These are phyloP conservation scores for Raphanus hybrid DNA, from an alignment of 441 rosid species.

Conservation along the genomic window DNA sequence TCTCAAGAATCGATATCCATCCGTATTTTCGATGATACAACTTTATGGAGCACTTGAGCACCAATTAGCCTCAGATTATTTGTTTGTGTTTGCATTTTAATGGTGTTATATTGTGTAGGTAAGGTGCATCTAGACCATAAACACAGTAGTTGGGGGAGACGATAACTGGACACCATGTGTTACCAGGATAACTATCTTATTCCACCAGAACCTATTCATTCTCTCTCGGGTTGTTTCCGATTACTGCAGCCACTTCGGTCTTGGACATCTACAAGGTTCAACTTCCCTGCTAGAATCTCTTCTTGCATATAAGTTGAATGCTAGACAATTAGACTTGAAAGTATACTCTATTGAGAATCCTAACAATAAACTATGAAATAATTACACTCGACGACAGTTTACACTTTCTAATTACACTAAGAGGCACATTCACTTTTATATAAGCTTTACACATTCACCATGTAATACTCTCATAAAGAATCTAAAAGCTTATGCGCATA, in stretches of 20 bases:
- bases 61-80: too few species aligned
- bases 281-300: conserved; percentile 46
- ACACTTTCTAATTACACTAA: too few species aligned
- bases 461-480: neutral
- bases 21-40: neutral
- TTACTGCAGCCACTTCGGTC: conserved; percentile 61
- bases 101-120: too few species aligned
- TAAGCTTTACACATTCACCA: too few species aligned
- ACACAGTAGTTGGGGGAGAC: too few species aligned
- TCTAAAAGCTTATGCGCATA: conserved; percentile 11
- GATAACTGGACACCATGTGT: too few species aligned
- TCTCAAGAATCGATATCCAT: neutral
- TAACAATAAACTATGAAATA: neutral
- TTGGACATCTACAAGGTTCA: conserved; percentile 63
- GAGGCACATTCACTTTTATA: too few species aligned
- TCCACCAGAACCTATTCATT: conserved; percentile 54
- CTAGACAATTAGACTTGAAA: conserved; percentile 14
- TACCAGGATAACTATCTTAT: too few species aligned
- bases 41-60: neutral
- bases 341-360: neutral
- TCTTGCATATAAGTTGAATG: conserved; percentile 22
- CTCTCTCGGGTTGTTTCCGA: conserved; percentile 68
- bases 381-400: too few species aligned
- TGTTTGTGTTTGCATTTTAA: too few species aligned
- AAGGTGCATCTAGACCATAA: too few species aligned